Conservation (phyloP, 148 eudicot genomes). For the Persicaria tinctoria region DNA sequence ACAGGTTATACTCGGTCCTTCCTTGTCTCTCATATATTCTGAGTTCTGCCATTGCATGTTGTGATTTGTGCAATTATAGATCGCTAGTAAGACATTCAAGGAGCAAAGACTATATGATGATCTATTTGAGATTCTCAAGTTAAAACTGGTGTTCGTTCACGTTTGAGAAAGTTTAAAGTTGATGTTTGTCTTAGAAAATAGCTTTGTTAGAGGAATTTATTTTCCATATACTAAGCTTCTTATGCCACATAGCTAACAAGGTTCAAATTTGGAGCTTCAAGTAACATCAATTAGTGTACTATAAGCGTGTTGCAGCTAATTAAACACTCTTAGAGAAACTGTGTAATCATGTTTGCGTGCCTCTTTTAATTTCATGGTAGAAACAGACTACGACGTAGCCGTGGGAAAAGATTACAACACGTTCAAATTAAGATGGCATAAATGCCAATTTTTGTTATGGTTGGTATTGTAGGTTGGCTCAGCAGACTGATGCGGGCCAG, state of each 20-base stretch:
- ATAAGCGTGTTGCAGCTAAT: neutral
- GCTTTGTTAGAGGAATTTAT: neutral
- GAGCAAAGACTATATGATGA: neutral
- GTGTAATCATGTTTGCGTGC: neutral
- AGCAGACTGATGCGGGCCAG: conserved; percentile 92
- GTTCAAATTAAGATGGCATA: neutral
- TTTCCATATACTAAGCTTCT: neutral
- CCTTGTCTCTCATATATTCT: neutral
- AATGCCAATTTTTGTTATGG: neutral
- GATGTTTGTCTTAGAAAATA: neutral
- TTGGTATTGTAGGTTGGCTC: conserved; percentile 52
- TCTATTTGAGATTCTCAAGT: neutral
- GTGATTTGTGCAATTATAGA: neutral
- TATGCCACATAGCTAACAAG: neutral
- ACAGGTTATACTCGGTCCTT: conserved; percentile 41
- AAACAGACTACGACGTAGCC: neutral
- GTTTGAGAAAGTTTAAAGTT: neutral
- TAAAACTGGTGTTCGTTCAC: neutral
- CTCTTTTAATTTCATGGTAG: neutral
- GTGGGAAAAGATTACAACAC: neutral
- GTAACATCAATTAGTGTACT: neutral
- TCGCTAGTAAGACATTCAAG: neutral
- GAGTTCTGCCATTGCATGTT: neutral
- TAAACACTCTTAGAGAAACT: neutral
- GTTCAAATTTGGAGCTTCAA: neutral